A percentile compares a stretch with the other conserved stretches of the same genome.
Conservation (phyloP, 129 eudicot genomes). For the Helichrysum umbraculigerum region DNA sequence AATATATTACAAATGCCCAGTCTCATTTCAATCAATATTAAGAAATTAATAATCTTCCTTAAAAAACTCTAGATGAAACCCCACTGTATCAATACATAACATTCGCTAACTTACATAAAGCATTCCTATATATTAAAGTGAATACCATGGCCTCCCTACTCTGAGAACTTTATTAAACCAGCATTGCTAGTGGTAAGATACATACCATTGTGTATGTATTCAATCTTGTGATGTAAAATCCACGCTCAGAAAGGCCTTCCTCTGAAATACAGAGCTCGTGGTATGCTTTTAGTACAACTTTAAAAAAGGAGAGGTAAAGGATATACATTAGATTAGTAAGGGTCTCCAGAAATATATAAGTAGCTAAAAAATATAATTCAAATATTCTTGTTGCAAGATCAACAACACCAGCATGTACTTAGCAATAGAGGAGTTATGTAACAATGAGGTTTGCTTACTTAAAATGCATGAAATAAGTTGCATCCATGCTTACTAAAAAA, state of each 20-base stretch:
- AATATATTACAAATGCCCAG: neutral
- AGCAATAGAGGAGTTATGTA: neutral
- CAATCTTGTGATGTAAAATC: constrained; percentile 78
- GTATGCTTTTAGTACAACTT: constrained; percentile 25
- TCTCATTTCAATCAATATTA: neutral
- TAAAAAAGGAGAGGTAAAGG: neutral
- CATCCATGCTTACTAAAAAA: neutral
- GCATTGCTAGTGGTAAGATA: constrained; percentile 21
- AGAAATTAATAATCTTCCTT: neutral
- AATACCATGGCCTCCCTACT: constrained; percentile 15
- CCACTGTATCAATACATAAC: neutral
- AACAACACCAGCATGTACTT: neutral
- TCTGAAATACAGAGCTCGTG: constrained; percentile 48
- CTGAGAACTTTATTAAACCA: constrained; percentile 6
- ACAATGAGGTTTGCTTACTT: neutral
- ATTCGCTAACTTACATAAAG: neutral
- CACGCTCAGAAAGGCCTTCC: constrained; percentile 83
- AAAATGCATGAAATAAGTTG: neutral
- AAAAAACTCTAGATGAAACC: neutral
- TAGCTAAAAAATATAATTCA: neutral
- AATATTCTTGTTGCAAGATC: neutral
- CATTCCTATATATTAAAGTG: constrained; percentile 1
- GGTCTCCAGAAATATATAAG: neutral
- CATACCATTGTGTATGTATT: constrained; percentile 88
- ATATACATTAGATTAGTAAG: constrained; percentile 1